These are phyloP conservation scores for Leccinum subrobustum DNA, from an alignment of 1,284 basidiomycete genomes.

Conservation along the genomic window DNA sequence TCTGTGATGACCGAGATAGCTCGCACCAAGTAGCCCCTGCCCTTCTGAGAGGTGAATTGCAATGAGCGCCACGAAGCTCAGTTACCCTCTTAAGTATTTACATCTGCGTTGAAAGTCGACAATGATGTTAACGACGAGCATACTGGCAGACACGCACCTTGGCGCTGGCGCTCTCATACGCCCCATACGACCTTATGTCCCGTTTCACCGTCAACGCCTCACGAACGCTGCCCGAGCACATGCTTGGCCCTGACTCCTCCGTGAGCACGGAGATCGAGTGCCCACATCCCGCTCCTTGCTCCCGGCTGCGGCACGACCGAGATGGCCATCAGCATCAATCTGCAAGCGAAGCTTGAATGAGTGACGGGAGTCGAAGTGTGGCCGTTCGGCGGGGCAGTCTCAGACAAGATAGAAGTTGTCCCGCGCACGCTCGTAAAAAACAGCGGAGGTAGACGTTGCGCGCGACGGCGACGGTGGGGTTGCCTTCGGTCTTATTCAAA, in stretches of 20 bases:
- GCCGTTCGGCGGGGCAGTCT: too few relatives aligned
- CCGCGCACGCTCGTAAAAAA: too few relatives aligned
- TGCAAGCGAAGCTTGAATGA: too few relatives aligned
- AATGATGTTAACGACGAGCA: background rate
- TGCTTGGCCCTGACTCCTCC: background rate
- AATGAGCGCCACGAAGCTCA: conserved; percentile 29
- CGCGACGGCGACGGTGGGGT: conserved; percentile 95
- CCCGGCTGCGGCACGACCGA: too few relatives aligned
- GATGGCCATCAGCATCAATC: too few relatives aligned
- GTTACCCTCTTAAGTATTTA: background rate
- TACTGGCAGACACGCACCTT: background rate
- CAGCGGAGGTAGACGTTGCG: conserved; percentile 86
- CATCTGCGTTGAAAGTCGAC: background rate
- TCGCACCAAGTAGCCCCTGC: conserved; percentile 76
- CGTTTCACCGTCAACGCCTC: background rate
- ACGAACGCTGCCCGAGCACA: background rate
- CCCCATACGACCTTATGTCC: background rate
- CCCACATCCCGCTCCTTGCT: too few relatives aligned
- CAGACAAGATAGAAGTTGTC: too few relatives aligned
- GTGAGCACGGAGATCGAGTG: too few relatives aligned
- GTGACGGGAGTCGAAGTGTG: too few relatives aligned
- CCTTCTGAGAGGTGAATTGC: conserved; percentile 53
- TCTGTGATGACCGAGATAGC: background rate
- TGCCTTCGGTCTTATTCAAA: conserved; percentile 96
- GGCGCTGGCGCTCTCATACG: background rate